Base-by-base conservation (phyloP, 2,329 filamentous ascomycete genomes). In the Hypoxylon sp. region DNA sequence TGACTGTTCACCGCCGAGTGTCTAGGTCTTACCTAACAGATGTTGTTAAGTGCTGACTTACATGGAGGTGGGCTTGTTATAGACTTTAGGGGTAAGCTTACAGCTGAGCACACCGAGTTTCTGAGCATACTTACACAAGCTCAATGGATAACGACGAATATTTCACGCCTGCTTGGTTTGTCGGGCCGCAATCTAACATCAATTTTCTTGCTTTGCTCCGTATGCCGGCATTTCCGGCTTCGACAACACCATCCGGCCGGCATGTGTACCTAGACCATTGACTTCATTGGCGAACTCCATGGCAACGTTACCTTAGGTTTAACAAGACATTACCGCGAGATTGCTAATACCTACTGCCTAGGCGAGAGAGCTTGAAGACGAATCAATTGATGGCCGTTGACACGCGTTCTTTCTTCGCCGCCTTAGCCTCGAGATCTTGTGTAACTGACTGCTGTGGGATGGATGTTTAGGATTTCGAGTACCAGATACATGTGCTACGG, bases 61-160 rank as follows among this genome's bases (percentile, higher is more conserved):
- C 15, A 42, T 47, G 54, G 11, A 47, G 24, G 54, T 24, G 27
- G 46, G 42, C 39, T 19, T 7, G 7, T 21, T n/a, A 31, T 11
- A 46, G 5, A 17, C 21, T 19, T 4, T 56, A 47, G 24, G 24
- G 39, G 39, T 56, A 56, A 56, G 54, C 54, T 56, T 56, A 56
- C 54, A 31, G 11, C 39, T 35, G 46, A 32, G 47, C 13, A 21
- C 44, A 29, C n/a, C 21, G 54, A 31, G 27, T 47, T 47, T 44
- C 15, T 35, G 29, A 47, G 11, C 29, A 47, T 31, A 19, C 19
- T n/a, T n/a, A 13, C 5, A 47, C 19, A 44, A 29, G 6, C 24
- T 44, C 27, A 21, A 6, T 15, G 15, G 11, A 42, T 21, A 47
- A 47, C 39, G 27, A n/a, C 17, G 39, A 46, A 35, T 21, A 47